Conservation (phyloP, 192 early-diverging fungal genomes). For the Backusella tarrabulga region DNA sequence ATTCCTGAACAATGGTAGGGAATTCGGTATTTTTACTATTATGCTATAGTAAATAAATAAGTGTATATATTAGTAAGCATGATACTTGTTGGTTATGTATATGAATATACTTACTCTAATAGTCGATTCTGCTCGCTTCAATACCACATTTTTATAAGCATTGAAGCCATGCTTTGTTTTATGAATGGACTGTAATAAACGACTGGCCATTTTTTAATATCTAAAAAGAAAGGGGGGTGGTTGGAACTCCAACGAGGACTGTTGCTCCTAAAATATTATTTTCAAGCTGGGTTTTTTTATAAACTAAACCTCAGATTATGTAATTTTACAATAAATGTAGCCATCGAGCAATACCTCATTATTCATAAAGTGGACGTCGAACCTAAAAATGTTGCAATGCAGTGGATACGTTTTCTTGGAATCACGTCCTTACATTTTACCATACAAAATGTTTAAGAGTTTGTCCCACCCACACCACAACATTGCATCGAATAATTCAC, state of each 20-base stretch:
- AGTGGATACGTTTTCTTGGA: too few species aligned
- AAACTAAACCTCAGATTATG: too few species aligned
- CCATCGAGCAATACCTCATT: too few species aligned
- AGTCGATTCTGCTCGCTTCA: not conserved
- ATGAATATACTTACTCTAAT: not conserved
- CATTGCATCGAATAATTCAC: too few species aligned
- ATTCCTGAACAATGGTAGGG: conserved; percentile 34
- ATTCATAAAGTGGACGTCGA: too few species aligned
- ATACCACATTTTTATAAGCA: not conserved
- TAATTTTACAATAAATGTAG: too few species aligned
- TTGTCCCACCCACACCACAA: too few species aligned
- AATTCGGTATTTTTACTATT: not conserved
- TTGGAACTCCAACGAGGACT: not conserved
- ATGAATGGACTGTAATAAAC: not conserved
- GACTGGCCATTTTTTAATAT: not conserved
- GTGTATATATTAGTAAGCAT: not conserved
- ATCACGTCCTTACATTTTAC: too few species aligned
- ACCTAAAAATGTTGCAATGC: too few species aligned
- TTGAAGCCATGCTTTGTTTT: not conserved
- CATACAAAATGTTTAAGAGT: too few species aligned
- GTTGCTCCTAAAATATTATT: too few species aligned
- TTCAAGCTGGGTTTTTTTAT: too few species aligned
- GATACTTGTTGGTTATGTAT: not conserved
- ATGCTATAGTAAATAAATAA: not conserved
- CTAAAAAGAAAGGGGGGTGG: conserved; percentile 1